Evolutionary conservation across 495 filamentous ascomycete genomes (phyloP).

Genomic region (Trichoderma parareesei): DNA sequence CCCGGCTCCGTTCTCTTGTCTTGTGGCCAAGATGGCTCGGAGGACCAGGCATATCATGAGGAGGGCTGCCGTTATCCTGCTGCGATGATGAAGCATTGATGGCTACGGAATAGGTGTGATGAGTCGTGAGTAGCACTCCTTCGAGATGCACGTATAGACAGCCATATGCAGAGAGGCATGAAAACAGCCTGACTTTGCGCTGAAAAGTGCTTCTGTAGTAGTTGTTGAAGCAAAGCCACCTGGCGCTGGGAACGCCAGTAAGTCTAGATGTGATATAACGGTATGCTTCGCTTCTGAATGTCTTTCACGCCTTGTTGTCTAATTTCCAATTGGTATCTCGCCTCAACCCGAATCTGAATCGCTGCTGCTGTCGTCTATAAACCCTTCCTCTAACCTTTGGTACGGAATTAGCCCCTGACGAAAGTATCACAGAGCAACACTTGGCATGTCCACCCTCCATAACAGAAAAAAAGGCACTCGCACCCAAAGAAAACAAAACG

Average conservation of each 20-base stretch:
- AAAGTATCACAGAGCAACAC: neutral
- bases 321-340: neutral
- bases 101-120: neutral
- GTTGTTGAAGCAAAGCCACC: too few relatives aligned
- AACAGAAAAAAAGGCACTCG: neutral
- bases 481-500: neutral
- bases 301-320: neutral
- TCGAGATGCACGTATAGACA: too few relatives aligned
- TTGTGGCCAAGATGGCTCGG: neutral
- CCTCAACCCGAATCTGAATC: neutral
- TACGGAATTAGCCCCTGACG: neutral
- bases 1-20: neutral
- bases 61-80: too few relatives aligned
- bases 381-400: conserved; percentile 32
- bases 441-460: too few relatives aligned
- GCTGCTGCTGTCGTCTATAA: conserved; percentile 20
- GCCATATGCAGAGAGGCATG: too few relatives aligned
- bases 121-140: too few relatives aligned
- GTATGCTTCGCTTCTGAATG: neutral
- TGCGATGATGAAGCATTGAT: too few relatives aligned
- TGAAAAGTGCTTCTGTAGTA: too few relatives aligned
- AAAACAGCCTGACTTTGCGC: too few relatives aligned
- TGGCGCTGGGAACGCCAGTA: too few relatives aligned
- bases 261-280: neutral
- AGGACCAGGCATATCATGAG: too few relatives aligned